These are phyloP conservation scores for Diplodia mutila DNA, from an alignment of 2,329 filamentous ascomycete species.

Conservation along the genomic window DNA sequence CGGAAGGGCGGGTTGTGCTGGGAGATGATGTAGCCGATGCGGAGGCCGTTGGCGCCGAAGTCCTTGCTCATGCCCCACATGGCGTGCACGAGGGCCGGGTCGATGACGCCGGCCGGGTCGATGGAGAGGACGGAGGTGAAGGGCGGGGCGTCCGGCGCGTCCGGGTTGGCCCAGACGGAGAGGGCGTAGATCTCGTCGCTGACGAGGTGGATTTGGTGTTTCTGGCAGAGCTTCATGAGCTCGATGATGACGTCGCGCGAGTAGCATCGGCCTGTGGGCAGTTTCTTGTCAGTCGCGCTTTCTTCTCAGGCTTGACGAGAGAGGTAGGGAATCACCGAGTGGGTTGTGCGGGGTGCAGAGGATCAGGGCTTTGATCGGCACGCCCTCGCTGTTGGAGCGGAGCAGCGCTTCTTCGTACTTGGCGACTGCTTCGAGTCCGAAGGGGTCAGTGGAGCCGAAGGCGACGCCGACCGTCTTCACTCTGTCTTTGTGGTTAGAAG, in stretches of 20 bases:
- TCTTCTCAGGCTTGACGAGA: not conserved
- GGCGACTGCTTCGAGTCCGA: conserved; percentile 37
- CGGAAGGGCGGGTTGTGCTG: conserved; percentile 28
- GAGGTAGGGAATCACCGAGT: conserved; percentile 37
- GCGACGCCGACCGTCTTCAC: conserved; percentile 46
- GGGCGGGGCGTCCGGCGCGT: not conserved
- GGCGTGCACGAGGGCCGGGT: conserved; percentile 34
- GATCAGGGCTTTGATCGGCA: conserved; percentile 46
- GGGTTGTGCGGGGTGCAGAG: conserved; percentile 53
- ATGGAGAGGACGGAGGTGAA: conserved; percentile 37
- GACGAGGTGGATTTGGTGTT: conserved; percentile 38
- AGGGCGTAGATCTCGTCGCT: conserved; percentile 45
- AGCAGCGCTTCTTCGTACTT: conserved; percentile 47
- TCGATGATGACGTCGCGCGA: conserved; percentile 33
- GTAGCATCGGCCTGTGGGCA: not conserved
- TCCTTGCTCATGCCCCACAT: conserved; percentile 42
- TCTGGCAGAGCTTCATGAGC: conserved; percentile 37
- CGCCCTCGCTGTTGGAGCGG: conserved; percentile 38
- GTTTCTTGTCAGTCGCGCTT: not conserved
- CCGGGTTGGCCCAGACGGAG: conserved; percentile 33
- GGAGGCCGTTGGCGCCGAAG: conserved; percentile 40
- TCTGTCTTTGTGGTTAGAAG: conserved; percentile 26
- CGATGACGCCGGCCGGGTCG: conserved; percentile 28
- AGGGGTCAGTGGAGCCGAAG: conserved; percentile 45
- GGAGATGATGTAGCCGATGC: conserved; percentile 36